A percentile compares a stretch with the other conserved stretches of the same genome.
Evolutionary conservation across 352 stramenopile species (phyloP).

Genomic region (Phytophthora europaea): DNA sequence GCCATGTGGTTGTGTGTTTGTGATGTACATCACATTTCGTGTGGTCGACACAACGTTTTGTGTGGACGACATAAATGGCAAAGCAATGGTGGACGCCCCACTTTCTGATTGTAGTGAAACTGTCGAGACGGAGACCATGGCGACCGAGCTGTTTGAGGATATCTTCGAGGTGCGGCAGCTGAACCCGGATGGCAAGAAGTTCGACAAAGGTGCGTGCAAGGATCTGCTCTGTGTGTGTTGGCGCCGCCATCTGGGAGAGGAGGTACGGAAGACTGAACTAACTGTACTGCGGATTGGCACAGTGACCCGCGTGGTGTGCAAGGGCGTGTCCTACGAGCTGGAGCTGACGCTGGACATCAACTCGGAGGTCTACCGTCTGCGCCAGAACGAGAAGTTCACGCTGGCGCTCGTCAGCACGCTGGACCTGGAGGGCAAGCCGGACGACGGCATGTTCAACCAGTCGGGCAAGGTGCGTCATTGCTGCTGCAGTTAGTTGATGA

Average conservation of each 20-base stretch:
- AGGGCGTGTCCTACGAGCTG: slow-evolving; percentile 98
- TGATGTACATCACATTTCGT: background rate
- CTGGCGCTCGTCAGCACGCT: slow-evolving; percentile 97
- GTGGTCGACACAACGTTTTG: background rate
- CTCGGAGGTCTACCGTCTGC: slow-evolving; percentile 97
- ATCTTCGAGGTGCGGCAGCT: slow-evolving; percentile 98
- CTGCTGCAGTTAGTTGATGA: background rate
- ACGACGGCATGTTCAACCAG: slow-evolving; percentile 96
- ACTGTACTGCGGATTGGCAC: background rate
- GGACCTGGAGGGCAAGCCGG: slow-evolving; percentile 96
- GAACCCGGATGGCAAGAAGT: slow-evolving; percentile 99
- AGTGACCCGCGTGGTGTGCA: slow-evolving; percentile 97
- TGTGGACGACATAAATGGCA: background rate
- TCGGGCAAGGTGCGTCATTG: slow-evolving; percentile 78
- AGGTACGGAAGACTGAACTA: slow-evolving; percentile 12
- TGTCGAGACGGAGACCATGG: slow-evolving; percentile 53
- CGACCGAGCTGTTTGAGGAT: slow-evolving; percentile 97
- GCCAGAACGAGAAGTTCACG: slow-evolving; percentile 97
- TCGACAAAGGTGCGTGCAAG: slow-evolving; percentile 87
- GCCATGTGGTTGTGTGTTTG: slow-evolving; percentile 6
- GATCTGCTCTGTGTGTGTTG: background rate
- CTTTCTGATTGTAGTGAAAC: slow-evolving; percentile 20
- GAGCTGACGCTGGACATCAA: slow-evolving; percentile 98
- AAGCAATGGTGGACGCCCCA: slow-evolving; percentile 18
- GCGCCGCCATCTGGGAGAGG: background rate